A percentile compares a stretch with the other conserved stretches of the same genome.
These are phyloP conservation scores for Nectriaceae sp. DNA, from an alignment of 2,329 filamentous ascomycete species.

Conservation along the genomic window DNA sequence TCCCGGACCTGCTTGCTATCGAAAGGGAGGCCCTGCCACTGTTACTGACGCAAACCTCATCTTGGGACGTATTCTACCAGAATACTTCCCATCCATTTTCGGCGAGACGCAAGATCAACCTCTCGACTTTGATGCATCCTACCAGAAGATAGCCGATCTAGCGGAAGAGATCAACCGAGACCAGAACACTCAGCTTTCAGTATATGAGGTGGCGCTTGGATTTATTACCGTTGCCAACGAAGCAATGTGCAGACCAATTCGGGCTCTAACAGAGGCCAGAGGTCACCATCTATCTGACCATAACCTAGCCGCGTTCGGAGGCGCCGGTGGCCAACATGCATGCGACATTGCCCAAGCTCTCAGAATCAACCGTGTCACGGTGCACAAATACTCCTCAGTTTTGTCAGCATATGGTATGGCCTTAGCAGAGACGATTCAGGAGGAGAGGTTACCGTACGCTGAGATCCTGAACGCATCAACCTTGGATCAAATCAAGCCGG, in stretches of 20 bases:
- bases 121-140: slow-evolving; percentile 34
- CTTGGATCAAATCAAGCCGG: no score
- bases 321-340: slow-evolving; percentile 68
- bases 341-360: slow-evolving; percentile 41
- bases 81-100: slow-evolving; percentile 55
- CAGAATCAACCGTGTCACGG: slow-evolving; percentile 39
- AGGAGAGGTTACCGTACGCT: slow-evolving; percentile 35
- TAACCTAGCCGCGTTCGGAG: slow-evolving; percentile 53
- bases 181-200: not conserved
- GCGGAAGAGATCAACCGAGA: not conserved
- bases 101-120: slow-evolving; percentile 16
- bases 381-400: slow-evolving; percentile 42
- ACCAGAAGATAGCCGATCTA: not conserved
- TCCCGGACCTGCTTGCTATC: slow-evolving; percentile 70
- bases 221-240: slow-evolving; percentile 76
- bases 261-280: slow-evolving; percentile 67
- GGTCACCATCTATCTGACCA: slow-evolving; percentile 31
- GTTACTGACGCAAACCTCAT: slow-evolving; percentile 72
- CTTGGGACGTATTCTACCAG: slow-evolving; percentile 58
- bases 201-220: slow-evolving; percentile 56
- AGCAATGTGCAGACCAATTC: slow-evolving; percentile 74
- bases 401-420: slow-evolving; percentile 48
- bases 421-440: slow-evolving; percentile 41
- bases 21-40: slow-evolving; percentile 68
- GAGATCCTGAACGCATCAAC: slow-evolving; percentile 11